Percentiles rank a stretch among this genome's conserved stretches.
Conservation (phyloP, 2,329 filamentous ascomycete species). For the Penicillium polonicum region DNA sequence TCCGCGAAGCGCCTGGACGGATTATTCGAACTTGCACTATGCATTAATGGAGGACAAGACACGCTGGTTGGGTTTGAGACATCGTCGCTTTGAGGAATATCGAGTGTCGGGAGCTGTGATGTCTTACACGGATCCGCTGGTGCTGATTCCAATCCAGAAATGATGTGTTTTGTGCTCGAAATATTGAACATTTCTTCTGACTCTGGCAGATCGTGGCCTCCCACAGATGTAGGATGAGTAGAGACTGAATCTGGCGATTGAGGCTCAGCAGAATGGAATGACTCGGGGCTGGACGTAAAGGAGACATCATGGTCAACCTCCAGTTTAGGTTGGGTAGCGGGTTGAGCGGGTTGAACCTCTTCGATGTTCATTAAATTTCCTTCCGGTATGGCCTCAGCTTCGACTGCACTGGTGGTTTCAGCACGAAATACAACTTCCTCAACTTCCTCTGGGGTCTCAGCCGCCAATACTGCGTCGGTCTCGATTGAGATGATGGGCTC, state of each 20-base stretch:
- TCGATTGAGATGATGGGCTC: not conserved
- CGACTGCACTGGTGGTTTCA: not conserved
- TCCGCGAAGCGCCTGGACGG: not conserved
- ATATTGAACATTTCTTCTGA: conserved; percentile 1
- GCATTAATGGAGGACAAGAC: not conserved
- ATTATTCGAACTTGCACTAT: not conserved
- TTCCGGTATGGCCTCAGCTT: not conserved
- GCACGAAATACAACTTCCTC: not conserved
- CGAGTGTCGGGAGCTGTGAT: not conserved
- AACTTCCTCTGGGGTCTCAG: not conserved
- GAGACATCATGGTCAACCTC: conserved; percentile 30
- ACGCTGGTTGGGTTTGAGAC: not conserved
- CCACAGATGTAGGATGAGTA: conserved; percentile 25
- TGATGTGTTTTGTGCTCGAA: not conserved
- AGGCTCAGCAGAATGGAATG: conserved; percentile 43
- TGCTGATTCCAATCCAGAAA: not conserved
- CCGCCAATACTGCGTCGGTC: not conserved
- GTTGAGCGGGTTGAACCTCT: not conserved
- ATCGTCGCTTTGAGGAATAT: not conserved
- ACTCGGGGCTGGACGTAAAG: conserved; percentile 41
- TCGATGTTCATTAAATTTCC: not conserved
- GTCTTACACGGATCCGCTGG: not conserved
- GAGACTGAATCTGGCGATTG: conserved; percentile 23
- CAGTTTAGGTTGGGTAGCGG: not conserved
- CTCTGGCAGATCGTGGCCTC: conserved; percentile 4